Evolutionary conservation across 306 rosid species (phyloP), one percentile per base, ranked within the genome.

Genomic region (Chamaecrista fasciculata): DNA sequence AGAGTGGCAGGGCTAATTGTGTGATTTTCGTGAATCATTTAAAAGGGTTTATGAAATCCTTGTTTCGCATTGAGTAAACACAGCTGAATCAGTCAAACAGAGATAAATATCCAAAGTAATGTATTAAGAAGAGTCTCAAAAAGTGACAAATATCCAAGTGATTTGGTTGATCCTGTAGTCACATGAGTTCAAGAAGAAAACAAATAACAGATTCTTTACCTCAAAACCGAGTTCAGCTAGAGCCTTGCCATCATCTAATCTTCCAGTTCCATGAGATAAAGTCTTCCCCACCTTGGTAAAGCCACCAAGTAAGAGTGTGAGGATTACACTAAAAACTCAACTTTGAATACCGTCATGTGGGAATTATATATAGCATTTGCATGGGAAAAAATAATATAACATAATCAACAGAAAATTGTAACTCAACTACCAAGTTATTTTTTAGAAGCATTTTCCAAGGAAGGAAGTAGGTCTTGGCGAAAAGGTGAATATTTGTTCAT

Each of bases 191-290:
- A 12, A 16, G 26, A 15, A 58, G 31, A 16, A 44, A 5, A 28
- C 6, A 39, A n/a, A n/a, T 33, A 10, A 57, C 4, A 52, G 12
- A 14, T 3, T 62, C 46, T 34, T 60, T 55, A 84, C 89, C 86
- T 81, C 82, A 69, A 84, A 84, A 36, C 81, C 74, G 69, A 84
- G 86, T 43, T 79, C 84, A 55, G 76, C 89, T 60, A 84, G 81
- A 60, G 86, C 79, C 76, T 78, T 81, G 78, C 76, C 66, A 18
- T 84, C 89, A 19, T 84, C 89, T 33, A 81, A 76, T 73, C 77
- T 81, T 61, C 84, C 82, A 66, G 23, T 81, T 69, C 84, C 86
- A 50, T 15, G 50, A 20, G 89, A 78, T 23, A 74, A 66, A 10
- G 89, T 76, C 66, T 78, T 81, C 23, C 86, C 86, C 70, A 84